Evolutionary conservation across 768 basidiomycete species (phyloP), one percentile per base, ranked within the genome.

Genomic region (Panaeolus papilionaceus): DNA sequence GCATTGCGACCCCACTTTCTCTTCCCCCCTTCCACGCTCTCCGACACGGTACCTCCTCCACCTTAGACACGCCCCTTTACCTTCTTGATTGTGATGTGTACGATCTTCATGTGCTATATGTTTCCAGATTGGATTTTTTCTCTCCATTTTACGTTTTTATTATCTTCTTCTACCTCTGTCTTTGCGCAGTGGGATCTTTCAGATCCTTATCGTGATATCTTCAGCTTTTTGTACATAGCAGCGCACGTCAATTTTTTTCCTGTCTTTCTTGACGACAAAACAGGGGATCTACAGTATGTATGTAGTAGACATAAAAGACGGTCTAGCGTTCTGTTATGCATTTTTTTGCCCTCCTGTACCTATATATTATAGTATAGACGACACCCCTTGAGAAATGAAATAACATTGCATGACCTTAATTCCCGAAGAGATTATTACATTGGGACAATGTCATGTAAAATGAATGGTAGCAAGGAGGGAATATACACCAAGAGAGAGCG

Each of bases 151-250:
- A 23, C 64, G 44, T 64, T 38, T 38, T 37, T 61, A 51, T 42
- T 47, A 42, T 44, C 40, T 54, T 64, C 44, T 44, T 64, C 11
- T 16, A 16, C 54, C 38, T 63, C 51, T 62, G 58, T 42, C 62
- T 68, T 69, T 40, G 26, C 45, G 54, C 64, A 33, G n/a, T 39
- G 62, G 64, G 40, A n/a, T 20, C 23, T 64, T 58, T 63, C 26
- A 33, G 47, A 49, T 26, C 47, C 2, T 20, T 4, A 12, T 20
- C 47, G 7, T 49, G 47, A 33, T 8, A 12, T 58, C 14, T 37
- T 58, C 54, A 28, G 11, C 12, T 37, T 37, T 7, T 58, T 28
- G 26, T 58, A 28, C 28, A 51, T 26, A 26, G 23, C 47, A 7
- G 26, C 47, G n/a, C 54, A 12, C 28, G 33, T 16, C 28, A 58